These are phyloP conservation scores for Ganoderma sp. DNA, from an alignment of 1,284 basidiomycete species.

Conservation along the genomic window DNA sequence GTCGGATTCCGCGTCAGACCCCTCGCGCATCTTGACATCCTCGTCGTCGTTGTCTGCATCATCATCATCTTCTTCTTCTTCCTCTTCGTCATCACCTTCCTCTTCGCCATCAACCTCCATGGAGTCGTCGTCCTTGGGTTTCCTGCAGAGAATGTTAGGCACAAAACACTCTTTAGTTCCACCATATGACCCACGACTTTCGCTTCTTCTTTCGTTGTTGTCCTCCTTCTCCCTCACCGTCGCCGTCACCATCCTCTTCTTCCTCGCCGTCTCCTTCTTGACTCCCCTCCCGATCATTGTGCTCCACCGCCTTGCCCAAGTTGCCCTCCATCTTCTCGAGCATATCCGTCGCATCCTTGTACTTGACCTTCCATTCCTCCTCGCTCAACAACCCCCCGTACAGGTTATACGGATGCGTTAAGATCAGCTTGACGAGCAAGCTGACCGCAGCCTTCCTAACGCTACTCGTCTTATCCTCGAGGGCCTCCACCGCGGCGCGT, in stretches of 20 bases:
- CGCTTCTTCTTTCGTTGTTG: constrained; percentile 38
- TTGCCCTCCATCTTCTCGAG: constrained; percentile 61
- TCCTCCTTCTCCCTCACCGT: constrained; percentile 39
- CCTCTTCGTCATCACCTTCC: constrained; percentile 42
- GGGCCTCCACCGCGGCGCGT: constrained; percentile 74
- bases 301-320: constrained; percentile 62
- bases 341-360: constrained; percentile 69
- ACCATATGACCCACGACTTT: constrained; percentile 39
- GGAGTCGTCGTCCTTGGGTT: constrained; percentile 44
- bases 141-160: constrained; percentile 5
- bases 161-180: too few species aligned
- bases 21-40: constrained; percentile 46
- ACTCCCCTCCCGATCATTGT: constrained; percentile 48
- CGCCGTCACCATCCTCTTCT: constrained; percentile 32
- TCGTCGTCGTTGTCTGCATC: constrained; percentile 39
- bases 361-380: constrained; percentile 78
- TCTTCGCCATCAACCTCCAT: constrained; percentile 60
- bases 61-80: constrained; percentile 33
- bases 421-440: constrained; percentile 78
- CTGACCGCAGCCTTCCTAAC: constrained; percentile 88
- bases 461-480: constrained; percentile 91
- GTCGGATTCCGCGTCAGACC: constrained; percentile 17
- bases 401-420: constrained; percentile 92
- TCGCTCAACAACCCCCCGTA: constrained; percentile 85
- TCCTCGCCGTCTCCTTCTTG: constrained; percentile 41